Base-by-base conservation (phyloP, 2,329 filamentous ascomycete species). In the Leptographium flavum region DNA sequence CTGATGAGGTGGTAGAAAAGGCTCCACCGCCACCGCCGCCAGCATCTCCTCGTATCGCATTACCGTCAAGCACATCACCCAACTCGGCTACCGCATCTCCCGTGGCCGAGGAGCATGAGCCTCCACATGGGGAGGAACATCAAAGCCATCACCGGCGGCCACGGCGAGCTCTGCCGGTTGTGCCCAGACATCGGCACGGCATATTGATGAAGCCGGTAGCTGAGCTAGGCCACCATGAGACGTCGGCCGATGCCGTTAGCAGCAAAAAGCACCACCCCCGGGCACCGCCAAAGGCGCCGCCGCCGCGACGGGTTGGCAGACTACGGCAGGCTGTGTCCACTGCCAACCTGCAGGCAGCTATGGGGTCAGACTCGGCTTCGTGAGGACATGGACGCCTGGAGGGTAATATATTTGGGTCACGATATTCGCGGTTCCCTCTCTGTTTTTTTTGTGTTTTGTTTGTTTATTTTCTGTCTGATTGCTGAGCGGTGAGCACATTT, bases 121-220 rank as follows among this genome's bases (percentile, higher is more conserved):
- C 27, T 11, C 17, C 19, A 6, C 32, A 17, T 21, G 39, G 19
- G 17, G 25, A 39, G n/a, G 25, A n/a, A n/a, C 31, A 32, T 15
- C 22, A 4, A 4, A n/a, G 56, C 47, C 42, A 43, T 32, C 43
- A 28, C 42, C 45, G 11, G 45, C 56, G 27, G 47, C 53, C 63
- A 8, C 73, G 68, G 56, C 73, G 68, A 52, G 63, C 64, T 2
- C 57, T 74, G 5, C 74, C 74, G 2, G 68, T 66, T 39, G 70
- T 79, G 19, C 74, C 74, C 2, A 73, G 63, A 53, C 73, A 77
- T 49, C 64, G 70, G 3, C 73, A 77, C 47, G 74, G 74, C 8
- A 58, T 65, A 5, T 70, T 69, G 2, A 57, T 61, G 40, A 55
- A 53, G 33, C 43, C 42, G 23, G n/a, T 48, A 33, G 31, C 45